A percentile compares a stretch with the other conserved stretches of the same genome.
These are phyloP conservation scores for Backusella psychrophila DNA, from an alignment of 192 early-diverging fungal genomes.

Conservation along the genomic window DNA sequence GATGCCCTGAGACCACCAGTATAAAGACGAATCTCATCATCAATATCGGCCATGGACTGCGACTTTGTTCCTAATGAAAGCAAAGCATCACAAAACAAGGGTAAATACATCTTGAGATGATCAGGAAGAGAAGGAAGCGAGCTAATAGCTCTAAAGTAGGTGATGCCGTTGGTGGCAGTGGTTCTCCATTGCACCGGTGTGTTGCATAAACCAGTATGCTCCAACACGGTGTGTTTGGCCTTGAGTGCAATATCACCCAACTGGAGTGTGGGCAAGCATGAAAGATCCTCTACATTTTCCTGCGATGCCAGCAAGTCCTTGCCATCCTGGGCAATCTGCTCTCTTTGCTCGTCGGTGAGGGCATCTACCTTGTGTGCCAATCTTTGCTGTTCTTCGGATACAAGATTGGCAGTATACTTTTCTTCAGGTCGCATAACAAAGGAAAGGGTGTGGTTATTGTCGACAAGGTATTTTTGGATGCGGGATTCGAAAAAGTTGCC, in stretches of 20 bases:
- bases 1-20: slow-evolving; percentile 84
- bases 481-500: slow-evolving; percentile 72
- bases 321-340: slow-evolving; percentile 66
- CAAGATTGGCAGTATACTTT: slow-evolving; percentile 57
- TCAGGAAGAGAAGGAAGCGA: slow-evolving; percentile 49
- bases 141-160: slow-evolving; percentile 80
- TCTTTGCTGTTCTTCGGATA: slow-evolving; percentile 61
- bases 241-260: slow-evolving; percentile 71
- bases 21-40: slow-evolving; percentile 79
- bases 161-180: slow-evolving; percentile 87
- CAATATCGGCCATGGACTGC: slow-evolving; percentile 76
- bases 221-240: slow-evolving; percentile 56
- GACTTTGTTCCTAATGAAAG: slow-evolving; percentile 62
- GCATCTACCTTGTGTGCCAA: slow-evolving; percentile 59
- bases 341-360: slow-evolving; percentile 62
- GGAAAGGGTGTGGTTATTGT: slow-evolving; percentile 75
- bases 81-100: slow-evolving; percentile 72
- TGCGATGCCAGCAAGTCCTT: slow-evolving; percentile 65
- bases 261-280: slow-evolving; percentile 80
- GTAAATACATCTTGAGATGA: slow-evolving; percentile 69
- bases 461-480: slow-evolving; percentile 75
- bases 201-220: slow-evolving; percentile 43
- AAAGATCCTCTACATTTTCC: slow-evolving; percentile 72
- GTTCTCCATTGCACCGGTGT: slow-evolving; percentile 73
- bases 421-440: slow-evolving; percentile 83